phyloP scores from a whole-genome alignment of 768 basidiomycete species.

The Postia placenta region DNA sequence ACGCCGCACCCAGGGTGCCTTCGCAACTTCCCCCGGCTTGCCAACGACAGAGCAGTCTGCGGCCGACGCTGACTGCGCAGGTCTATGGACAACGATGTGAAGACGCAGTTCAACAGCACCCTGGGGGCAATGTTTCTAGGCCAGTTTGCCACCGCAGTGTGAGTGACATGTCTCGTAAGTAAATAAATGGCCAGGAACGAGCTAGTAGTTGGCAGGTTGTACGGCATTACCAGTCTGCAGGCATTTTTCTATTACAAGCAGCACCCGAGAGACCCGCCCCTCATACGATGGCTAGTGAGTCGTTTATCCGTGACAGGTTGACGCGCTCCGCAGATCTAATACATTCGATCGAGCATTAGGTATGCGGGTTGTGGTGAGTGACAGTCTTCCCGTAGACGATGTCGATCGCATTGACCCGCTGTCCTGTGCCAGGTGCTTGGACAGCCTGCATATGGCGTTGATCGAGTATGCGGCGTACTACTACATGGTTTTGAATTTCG shows the following conservation, averaged over 20 bases:
- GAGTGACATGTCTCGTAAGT: constrained; percentile 1
- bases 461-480: constrained; percentile 10
- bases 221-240: constrained; percentile 12
- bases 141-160: constrained; percentile 12
- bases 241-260: constrained; percentile 6
- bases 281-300: constrained; percentile 2
- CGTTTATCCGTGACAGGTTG: background rate
- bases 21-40: too few species aligned
- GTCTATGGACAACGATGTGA: background rate
- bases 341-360: constrained; percentile 3
- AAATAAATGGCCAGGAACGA: background rate
- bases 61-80: too few species aligned
- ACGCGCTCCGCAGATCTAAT: background rate
- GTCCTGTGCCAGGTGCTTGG: constrained; percentile 7
- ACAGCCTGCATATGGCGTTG: constrained; percentile 8
- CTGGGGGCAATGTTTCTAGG: constrained; percentile 16
- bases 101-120: constrained; percentile 9
- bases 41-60: too few species aligned
- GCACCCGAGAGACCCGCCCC: background rate
- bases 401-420: background rate
- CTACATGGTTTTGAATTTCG: constrained; percentile 11
- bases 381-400: background rate
- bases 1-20: too few species aligned
- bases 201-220: constrained; percentile 3
- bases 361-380: constrained; percentile 1